These are phyloP conservation scores for Sporothrix luriei DNA, from an alignment of 2,329 filamentous ascomycete species.

Conservation along the genomic window DNA sequence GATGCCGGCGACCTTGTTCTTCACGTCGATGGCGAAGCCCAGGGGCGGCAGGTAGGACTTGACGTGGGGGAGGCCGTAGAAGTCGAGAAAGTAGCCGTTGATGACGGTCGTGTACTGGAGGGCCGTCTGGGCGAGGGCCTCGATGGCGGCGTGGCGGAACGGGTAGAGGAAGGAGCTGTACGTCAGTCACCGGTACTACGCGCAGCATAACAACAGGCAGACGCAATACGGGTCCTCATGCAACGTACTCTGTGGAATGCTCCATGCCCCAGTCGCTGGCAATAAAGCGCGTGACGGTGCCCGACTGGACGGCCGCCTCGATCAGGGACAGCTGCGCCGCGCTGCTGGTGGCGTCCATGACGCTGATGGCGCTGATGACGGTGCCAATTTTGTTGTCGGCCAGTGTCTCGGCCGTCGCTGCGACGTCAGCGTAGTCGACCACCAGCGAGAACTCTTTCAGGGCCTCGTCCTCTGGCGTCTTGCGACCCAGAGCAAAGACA, in stretches of 20 bases:
- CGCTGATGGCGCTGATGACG: slow-evolving; percentile 48
- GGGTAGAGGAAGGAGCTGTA: neutral
- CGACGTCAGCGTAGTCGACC: slow-evolving; percentile 41
- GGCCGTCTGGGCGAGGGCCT: slow-evolving; percentile 39
- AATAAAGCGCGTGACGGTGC: slow-evolving; percentile 47
- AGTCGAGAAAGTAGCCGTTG: slow-evolving; percentile 52
- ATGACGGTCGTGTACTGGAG: slow-evolving; percentile 47
- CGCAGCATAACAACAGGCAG: neutral
- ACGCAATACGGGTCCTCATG: neutral
- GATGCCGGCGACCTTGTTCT: slow-evolving; percentile 50
- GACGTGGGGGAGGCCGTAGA: slow-evolving; percentile 47
- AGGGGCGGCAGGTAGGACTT: slow-evolving; percentile 46
- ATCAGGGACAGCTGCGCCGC: slow-evolving; percentile 50
- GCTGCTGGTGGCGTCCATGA: slow-evolving; percentile 39
- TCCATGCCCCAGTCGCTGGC: slow-evolving; percentile 49
- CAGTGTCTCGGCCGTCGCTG: slow-evolving; percentile 37
- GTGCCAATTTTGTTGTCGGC: slow-evolving; percentile 48
- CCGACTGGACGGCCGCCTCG: slow-evolving; percentile 47
- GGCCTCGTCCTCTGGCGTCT: slow-evolving; percentile 36
- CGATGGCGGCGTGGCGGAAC: neutral
- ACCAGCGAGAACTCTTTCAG: slow-evolving; percentile 38
- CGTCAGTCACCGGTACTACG: neutral
- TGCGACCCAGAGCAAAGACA: slow-evolving; percentile 48
- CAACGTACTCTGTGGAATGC: slow-evolving; percentile 40
- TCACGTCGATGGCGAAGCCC: slow-evolving; percentile 50